Percentiles rank a stretch among this genome's conserved stretches.
Conservation (phyloP, 2,329 filamentous ascomycete genomes). For the Colletotrichum nymphaeae region DNA sequence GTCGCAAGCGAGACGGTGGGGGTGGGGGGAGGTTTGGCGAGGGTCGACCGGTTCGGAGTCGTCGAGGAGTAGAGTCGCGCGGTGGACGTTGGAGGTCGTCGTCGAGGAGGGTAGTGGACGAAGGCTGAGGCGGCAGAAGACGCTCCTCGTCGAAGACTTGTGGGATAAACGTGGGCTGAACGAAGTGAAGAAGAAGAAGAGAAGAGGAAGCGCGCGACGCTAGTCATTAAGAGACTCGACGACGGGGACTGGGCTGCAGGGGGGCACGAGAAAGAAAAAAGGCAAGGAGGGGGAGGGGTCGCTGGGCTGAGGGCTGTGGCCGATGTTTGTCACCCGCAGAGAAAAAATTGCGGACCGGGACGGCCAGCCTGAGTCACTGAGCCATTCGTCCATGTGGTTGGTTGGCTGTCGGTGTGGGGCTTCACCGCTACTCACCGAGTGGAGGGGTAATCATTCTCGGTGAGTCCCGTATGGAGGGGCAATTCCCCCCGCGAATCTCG, state of each 20-base stretch:
- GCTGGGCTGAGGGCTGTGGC: not conserved
- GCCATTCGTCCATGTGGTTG: not conserved
- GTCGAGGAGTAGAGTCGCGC: conserved; percentile 15
- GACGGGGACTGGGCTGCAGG: not conserved
- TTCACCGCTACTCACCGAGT: not conserved
- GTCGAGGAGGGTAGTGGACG: not conserved
- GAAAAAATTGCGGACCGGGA: conserved; percentile 26
- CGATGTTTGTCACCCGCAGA: conserved; percentile 16
- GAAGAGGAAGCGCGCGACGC: conserved; percentile 29
- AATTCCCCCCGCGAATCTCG: not conserved
- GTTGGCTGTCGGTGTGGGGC: not conserved
- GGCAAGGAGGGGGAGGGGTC: conserved; percentile 19
- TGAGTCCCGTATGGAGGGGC: conserved; percentile 11
- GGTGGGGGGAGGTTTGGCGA: conserved; percentile 19
- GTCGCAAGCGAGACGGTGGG: conserved; percentile 28
- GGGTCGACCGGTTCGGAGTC: conserved; percentile 1
- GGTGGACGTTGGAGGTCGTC: not conserved
- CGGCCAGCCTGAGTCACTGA: conserved; percentile 23
- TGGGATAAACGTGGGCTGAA: conserved; percentile 7
- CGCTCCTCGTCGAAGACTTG: conserved; percentile 23
- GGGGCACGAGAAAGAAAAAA: conserved; percentile 13
- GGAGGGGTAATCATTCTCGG: conserved; percentile 8
- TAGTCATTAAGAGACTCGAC: conserved; percentile 33
- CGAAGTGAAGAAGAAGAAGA: conserved; percentile 32
- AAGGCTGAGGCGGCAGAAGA: not conserved